These are phyloP conservation scores for Curvularia sp. DNA, from an alignment of 2,329 filamentous ascomycete species.

Conservation along the genomic window DNA sequence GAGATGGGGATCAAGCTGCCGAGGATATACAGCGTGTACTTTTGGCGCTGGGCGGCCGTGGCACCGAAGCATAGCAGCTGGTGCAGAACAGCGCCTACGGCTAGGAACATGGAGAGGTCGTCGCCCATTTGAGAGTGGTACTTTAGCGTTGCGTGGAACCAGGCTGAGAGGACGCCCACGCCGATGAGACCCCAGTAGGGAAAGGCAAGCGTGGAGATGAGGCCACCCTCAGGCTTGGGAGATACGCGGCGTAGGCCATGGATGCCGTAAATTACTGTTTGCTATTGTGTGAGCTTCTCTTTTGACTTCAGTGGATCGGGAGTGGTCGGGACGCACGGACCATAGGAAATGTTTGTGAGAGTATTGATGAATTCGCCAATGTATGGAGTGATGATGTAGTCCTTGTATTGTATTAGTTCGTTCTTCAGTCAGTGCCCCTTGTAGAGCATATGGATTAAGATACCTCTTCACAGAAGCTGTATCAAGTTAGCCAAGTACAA, in stretches of 20 bases:
- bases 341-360: constrained; percentile 60
- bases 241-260: constrained; percentile 42
- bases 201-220: constrained; percentile 45
- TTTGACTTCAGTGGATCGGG: neutral
- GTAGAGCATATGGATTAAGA: neutral
- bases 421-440: neutral
- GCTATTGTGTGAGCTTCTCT: neutral
- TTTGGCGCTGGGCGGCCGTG: constrained; percentile 31
- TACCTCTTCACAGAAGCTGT: constrained; percentile 50
- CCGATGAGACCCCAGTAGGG: constrained; percentile 55
- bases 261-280: constrained; percentile 47
- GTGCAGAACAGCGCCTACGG: constrained; percentile 62
- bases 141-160: constrained; percentile 56
- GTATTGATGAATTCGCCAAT: constrained; percentile 64
- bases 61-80: constrained; percentile 56
- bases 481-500: constrained; percentile 20
- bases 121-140: constrained; percentile 61
- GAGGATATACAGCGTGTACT: constrained; percentile 38
- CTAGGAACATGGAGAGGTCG: constrained; percentile 66
- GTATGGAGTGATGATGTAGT: constrained; percentile 62
- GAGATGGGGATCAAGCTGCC: constrained; percentile 44
- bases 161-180: constrained; percentile 53
- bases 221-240: constrained; percentile 35
- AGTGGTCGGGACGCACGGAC: constrained; percentile 40
- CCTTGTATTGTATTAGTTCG: constrained; percentile 45